Evolutionary conservation across 2,329 filamentous ascomycete species (phyloP).

Genomic region (Neodidymelliopsis sp.): DNA sequence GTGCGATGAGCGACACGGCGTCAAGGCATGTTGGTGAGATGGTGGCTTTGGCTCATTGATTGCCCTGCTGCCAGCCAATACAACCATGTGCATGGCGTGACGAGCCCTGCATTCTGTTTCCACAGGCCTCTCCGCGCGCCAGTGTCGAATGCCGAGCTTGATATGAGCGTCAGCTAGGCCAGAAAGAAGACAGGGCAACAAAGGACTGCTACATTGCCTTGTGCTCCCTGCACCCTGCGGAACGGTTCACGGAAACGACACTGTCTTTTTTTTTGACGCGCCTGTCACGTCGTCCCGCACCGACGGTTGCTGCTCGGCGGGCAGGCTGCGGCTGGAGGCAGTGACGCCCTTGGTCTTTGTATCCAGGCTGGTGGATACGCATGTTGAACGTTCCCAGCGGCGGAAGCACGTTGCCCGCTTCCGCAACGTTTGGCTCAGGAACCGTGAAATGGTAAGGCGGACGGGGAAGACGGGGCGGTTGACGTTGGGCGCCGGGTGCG

Average conservation of each 20-base stretch:
- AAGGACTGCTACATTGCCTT: slow-evolving; percentile 18
- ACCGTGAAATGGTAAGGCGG: slow-evolving; percentile 30
- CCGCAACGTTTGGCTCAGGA: slow-evolving; percentile 27
- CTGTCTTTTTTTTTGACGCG: slow-evolving; percentile 6
- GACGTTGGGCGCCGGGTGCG: slow-evolving; percentile 28
- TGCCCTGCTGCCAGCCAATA: slow-evolving; percentile 16
- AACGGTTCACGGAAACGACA: not conserved
- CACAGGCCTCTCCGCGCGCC: not conserved
- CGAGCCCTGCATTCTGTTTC: slow-evolving; percentile 10
- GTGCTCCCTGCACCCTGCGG: slow-evolving; percentile 3
- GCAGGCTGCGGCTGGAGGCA: slow-evolving; percentile 5
- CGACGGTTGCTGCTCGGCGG: slow-evolving; percentile 4
- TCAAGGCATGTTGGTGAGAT: slow-evolving; percentile 21
- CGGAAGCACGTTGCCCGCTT: slow-evolving; percentile 26
- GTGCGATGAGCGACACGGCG: slow-evolving; percentile 20
- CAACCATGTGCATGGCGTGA: slow-evolving; percentile 14
- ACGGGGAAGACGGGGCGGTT: slow-evolving; percentile 35
- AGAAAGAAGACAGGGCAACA: slow-evolving; percentile 4
- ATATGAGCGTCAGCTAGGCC: slow-evolving; percentile 8
- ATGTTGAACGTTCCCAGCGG: slow-evolving; percentile 30
- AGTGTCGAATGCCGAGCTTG: slow-evolving; percentile 6
- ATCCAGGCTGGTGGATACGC: slow-evolving; percentile 26
- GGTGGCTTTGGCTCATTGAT: slow-evolving; percentile 24
- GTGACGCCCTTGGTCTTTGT: slow-evolving; percentile 15
- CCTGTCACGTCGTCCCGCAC: slow-evolving; percentile 18